phyloP scores from a whole-genome alignment of 148 eudicot genomes.

The Heliamphora exappendiculata region DNA sequence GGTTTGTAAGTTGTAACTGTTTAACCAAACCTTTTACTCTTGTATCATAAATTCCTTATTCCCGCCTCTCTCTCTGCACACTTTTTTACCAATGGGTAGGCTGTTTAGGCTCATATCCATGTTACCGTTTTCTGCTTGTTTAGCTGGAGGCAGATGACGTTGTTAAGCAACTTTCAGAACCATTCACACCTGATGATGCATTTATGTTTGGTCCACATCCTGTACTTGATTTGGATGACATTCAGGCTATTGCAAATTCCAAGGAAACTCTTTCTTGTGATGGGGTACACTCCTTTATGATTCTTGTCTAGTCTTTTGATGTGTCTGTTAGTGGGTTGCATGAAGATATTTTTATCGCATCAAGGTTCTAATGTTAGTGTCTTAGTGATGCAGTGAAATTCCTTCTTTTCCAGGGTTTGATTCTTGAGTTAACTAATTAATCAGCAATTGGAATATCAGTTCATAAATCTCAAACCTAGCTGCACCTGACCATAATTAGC shows the following conservation, averaged over 20 bases:
- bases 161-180: conserved; percentile 52
- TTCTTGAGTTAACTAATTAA: background rate
- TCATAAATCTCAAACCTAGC: background rate
- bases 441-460: background rate
- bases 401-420: background rate
- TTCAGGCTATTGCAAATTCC: conserved; percentile 34
- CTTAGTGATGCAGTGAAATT: background rate
- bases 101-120: background rate
- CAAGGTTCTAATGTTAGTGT: background rate
- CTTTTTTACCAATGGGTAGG: background rate
- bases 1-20: background rate
- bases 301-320: conserved; percentile 1
- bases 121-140: conserved; percentile 13
- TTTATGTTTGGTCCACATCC: conserved; percentile 68
- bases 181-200: conserved; percentile 70
- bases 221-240: conserved; percentile 47
- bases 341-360: background rate
- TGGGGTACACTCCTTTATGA: conserved; percentile 33
- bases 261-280: conserved; percentile 59
- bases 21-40: background rate
- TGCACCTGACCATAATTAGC: background rate
- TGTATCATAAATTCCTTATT: background rate
- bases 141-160: conserved; percentile 63
- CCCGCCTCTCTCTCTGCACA: background rate
- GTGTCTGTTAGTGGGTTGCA: background rate